phyloP scores from a whole-genome alignment of 75 land plant species.

The Pinus tabuliformis region DNA sequence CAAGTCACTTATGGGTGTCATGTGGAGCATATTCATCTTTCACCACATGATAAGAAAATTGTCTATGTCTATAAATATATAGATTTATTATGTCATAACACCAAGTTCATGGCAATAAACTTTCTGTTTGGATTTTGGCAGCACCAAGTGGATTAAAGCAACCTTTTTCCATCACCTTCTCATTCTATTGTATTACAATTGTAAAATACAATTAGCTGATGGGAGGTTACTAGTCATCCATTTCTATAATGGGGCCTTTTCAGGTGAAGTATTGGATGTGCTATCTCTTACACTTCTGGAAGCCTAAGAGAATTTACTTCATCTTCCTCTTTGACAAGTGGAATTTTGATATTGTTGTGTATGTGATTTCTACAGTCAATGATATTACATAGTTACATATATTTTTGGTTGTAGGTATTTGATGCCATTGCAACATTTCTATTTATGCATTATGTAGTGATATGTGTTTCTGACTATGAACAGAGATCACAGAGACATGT shows the following conservation, averaged over 20 bases:
- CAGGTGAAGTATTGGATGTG: no score
- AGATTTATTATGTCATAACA: neutral
- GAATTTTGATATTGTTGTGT: no score
- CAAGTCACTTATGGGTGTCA: neutral
- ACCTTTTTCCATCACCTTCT: neutral
- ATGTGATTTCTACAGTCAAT: no score
- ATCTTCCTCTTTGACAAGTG: no score
- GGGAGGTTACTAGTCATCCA: no score
- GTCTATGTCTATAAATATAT: neutral
- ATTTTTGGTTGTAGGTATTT: neutral
- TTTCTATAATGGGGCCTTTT: no score
- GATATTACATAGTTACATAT: neutral
- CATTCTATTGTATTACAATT: neutral
- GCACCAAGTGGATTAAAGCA: neutral
- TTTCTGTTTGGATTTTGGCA: neutral
- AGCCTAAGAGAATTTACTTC: no score
- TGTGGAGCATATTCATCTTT: neutral
- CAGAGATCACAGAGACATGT: conserved; percentile 99
- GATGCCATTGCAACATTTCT: neutral
- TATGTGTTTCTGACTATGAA: conserved; percentile 1
- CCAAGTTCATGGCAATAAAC: neutral
- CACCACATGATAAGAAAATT: neutral
- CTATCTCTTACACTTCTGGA: no score
- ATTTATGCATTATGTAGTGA: neutral
- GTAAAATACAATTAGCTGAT: no score